These are phyloP conservation scores for Sarcodon aspratus DNA, from an alignment of 768 basidiomycete species.

Conservation along the genomic window DNA sequence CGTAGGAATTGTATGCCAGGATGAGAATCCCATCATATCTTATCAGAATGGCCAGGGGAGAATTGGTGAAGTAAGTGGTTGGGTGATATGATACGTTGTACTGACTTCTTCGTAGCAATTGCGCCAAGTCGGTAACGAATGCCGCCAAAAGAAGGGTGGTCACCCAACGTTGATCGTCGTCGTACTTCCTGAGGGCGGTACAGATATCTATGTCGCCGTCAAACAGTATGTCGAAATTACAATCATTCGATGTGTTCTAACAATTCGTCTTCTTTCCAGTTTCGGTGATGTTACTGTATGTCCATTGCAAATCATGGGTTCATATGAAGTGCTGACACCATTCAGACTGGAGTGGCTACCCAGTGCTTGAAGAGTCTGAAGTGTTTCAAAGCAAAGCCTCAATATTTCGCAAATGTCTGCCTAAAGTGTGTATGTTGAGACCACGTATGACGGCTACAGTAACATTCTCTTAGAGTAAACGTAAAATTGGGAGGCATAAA, in stretches of 20 bases:
- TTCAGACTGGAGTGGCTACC: conserved; percentile 62
- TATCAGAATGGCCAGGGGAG: conserved; percentile 50
- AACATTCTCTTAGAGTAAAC: conserved; percentile 42
- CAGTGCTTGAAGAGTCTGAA: conserved; percentile 66
- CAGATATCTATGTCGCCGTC: conserved; percentile 66
- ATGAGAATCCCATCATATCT: conserved; percentile 29
- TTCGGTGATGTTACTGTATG: conserved; percentile 56
- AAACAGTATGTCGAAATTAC: conserved; percentile 51
- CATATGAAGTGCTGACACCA: conserved; percentile 1
- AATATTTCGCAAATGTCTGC: conserved; percentile 75
- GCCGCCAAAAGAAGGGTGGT: conserved; percentile 24
- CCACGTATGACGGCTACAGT: background rate
- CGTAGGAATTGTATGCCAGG: conserved; percentile 50
- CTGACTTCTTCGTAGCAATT: conserved; percentile 27
- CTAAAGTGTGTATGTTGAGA: conserved; percentile 43
- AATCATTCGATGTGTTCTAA: background rate
- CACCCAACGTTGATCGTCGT: conserved; percentile 53
- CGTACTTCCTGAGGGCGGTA: conserved; percentile 61
- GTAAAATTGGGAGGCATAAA: conserved; percentile 83
- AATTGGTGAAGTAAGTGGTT: conserved; percentile 29
- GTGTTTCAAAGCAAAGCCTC: conserved; percentile 54
- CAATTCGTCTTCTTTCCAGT: conserved; percentile 22
- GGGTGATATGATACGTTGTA: background rate
- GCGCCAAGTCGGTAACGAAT: conserved; percentile 35
- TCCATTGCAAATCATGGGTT: background rate